Evolutionary conservation across 768 basidiomycete species (phyloP).

Genomic region (Hygrophorus pudorinus): DNA sequence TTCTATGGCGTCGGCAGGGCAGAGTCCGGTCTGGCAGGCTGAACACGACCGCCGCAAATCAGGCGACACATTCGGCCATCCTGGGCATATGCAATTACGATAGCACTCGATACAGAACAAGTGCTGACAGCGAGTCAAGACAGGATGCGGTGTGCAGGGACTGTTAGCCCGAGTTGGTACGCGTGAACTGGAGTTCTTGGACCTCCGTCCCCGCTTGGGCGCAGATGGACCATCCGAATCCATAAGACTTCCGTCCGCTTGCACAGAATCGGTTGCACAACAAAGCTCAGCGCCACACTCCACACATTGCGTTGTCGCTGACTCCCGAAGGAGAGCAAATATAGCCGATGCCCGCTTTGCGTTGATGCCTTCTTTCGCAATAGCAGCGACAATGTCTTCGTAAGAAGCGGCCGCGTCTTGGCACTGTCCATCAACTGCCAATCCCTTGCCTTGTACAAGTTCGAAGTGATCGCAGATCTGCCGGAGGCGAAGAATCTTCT

Average conservation of each 20-base stretch:
- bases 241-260: constrained; percentile 35
- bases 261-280: constrained; percentile 32
- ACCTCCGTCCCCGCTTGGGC: constrained; percentile 36
- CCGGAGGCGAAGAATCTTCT: constrained; percentile 90
- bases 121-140: constrained; percentile 91
- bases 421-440: constrained; percentile 29
- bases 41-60: constrained; percentile 60
- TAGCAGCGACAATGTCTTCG: constrained; percentile 70
- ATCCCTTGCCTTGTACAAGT: constrained; percentile 66
- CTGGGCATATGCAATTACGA: constrained; percentile 63
- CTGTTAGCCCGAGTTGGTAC: constrained; percentile 66
- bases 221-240: constrained; percentile 34
- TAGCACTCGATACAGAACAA: constrained; percentile 87
- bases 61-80: constrained; percentile 64
- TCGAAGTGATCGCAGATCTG: constrained; percentile 98
- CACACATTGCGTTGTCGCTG: constrained; percentile 79
- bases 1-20: constrained; percentile 71
- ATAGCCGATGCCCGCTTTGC: constrained; percentile 68
- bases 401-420: constrained; percentile 51
- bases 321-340: constrained; percentile 76
- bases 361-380: constrained; percentile 72
- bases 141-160: constrained; percentile 49
- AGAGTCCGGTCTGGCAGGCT: constrained; percentile 63
- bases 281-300: constrained; percentile 80
- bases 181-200: constrained; percentile 50